Evolutionary conservation across 345 rosid species (phyloP).

Genomic region (Rhizophora apiculata): DNA sequence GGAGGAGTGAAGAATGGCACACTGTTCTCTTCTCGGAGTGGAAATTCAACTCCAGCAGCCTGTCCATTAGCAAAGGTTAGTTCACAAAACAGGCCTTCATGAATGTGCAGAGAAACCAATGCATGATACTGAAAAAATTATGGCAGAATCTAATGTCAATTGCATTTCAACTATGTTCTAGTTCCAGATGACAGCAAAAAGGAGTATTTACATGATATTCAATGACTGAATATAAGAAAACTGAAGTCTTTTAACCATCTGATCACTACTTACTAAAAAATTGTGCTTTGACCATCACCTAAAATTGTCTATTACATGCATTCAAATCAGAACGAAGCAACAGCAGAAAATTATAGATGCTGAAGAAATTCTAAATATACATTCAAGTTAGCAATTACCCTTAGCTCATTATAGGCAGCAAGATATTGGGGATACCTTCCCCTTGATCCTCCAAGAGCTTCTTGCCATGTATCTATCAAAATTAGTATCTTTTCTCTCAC

Average conservation of each 20-base stretch:
- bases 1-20: conserved; percentile 96
- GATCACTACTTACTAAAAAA: no score
- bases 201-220: neutral
- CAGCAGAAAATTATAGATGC: neutral
- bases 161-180: no score
- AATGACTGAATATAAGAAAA: neutral
- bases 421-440: conserved; percentile 87
- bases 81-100: neutral
- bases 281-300: no score
- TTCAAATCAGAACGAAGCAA: neutral
- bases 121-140: no score
- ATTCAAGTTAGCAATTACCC: conserved; percentile 36
- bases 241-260: no score
- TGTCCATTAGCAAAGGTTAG: conserved; percentile 26
- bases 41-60: conserved; percentile 87
- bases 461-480: conserved; percentile 66
- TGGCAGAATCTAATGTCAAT: neutral
- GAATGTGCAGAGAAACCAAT: neutral
- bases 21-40: conserved; percentile 70
- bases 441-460: conserved; percentile 75
- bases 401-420: conserved; percentile 82
- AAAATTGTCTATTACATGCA: no score
- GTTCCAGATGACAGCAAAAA: neutral
- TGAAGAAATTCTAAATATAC: no score
- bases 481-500: conserved; percentile 90